Evolutionary conservation across 371 early-diverging fungal genomes (phyloP).

Genomic region (Rhizopus microsporus): DNA sequence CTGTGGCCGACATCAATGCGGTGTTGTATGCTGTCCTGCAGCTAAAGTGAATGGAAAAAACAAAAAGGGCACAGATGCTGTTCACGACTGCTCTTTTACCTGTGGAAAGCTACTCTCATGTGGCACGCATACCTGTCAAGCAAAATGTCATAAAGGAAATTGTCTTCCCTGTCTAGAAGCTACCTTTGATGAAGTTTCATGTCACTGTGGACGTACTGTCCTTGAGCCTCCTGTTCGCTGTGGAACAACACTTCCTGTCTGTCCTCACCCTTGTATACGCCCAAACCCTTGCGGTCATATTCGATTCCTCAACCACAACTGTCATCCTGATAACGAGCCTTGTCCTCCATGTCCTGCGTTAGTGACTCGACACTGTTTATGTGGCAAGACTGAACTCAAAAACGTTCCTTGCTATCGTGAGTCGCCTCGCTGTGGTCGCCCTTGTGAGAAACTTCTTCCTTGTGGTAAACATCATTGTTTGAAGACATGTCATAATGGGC

Average conservation of each 20-base stretch:
- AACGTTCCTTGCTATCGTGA: constrained; percentile 75
- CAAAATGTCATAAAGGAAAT: constrained; percentile 70
- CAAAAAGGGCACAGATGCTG: constrained; percentile 33
- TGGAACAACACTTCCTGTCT: constrained; percentile 67
- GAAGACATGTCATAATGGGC: constrained; percentile 74
- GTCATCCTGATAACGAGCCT: constrained; percentile 71
- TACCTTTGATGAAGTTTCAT: constrained; percentile 68
- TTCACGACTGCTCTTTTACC: constrained; percentile 62
- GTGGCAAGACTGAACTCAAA: constrained; percentile 68
- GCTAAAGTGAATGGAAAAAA: constrained; percentile 41
- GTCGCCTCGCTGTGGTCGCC: constrained; percentile 68
- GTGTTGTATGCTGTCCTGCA: constrained; percentile 58
- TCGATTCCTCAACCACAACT: constrained; percentile 65
- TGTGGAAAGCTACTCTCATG: constrained; percentile 72
- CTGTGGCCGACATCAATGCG: constrained; percentile 73
- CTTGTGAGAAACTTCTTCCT: constrained; percentile 61
- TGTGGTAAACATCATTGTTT: constrained; percentile 75
- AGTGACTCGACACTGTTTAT: constrained; percentile 67
- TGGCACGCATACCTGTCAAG: constrained; percentile 66
- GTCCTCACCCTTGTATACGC: constrained; percentile 67
- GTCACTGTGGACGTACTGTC: constrained; percentile 75
- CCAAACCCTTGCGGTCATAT: constrained; percentile 72
- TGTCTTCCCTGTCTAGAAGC: constrained; percentile 75
- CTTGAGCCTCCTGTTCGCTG: constrained; percentile 77
- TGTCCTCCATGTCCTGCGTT: constrained; percentile 79